phyloP scores from a whole-genome alignment of 352 stramenopile species.

The Hyaloperonospora arabidopsidis region DNA sequence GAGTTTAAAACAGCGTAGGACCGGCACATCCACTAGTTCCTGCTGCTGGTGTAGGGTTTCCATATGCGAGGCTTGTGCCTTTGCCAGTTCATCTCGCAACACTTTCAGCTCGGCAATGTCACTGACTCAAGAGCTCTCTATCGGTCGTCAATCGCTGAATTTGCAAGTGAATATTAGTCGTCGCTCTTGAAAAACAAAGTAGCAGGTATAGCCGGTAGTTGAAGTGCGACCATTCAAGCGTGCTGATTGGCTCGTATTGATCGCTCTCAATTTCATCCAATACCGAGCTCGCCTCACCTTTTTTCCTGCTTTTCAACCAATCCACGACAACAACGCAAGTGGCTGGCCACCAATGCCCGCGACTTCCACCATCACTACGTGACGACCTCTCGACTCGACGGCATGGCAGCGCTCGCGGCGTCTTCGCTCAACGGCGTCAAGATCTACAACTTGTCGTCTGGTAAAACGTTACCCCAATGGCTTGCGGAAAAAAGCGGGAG shows the following conservation, averaged over 20 bases:
- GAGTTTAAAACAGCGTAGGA: constrained; percentile 12
- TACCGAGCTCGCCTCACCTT: too few species aligned
- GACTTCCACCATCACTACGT: background rate
- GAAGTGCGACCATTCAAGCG: too few species aligned
- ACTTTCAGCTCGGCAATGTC: constrained; percentile 33
- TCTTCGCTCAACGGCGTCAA: constrained; percentile 89
- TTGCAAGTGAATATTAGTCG: constrained; percentile 8
- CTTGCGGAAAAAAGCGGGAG: constrained; percentile 76
- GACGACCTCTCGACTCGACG: constrained; percentile 4
- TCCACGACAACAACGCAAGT: constrained; percentile 4
- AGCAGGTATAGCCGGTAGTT: background rate
- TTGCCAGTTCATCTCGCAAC: constrained; percentile 39
- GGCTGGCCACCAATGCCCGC: constrained; percentile 19
- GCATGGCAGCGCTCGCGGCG: constrained; percentile 69
- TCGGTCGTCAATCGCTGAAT: constrained; percentile 35
- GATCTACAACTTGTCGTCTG: constrained; percentile 94
- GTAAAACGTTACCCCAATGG: constrained; percentile 92
- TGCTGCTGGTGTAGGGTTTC: constrained; percentile 43
- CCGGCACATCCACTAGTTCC: constrained; percentile 29
- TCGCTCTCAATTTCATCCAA: too few species aligned
- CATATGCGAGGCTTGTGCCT: constrained; percentile 36
- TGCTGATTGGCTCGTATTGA: too few species aligned
- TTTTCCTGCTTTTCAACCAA: constrained; percentile 10
- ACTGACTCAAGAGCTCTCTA: constrained; percentile 35
- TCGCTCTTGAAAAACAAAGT: constrained; percentile 3